A percentile compares a stretch with the other conserved stretches of the same genome.
These are phyloP conservation scores for Colletotrichum sansevieriae DNA, from an alignment of 2,329 filamentous ascomycete genomes.

Conservation along the genomic window DNA sequence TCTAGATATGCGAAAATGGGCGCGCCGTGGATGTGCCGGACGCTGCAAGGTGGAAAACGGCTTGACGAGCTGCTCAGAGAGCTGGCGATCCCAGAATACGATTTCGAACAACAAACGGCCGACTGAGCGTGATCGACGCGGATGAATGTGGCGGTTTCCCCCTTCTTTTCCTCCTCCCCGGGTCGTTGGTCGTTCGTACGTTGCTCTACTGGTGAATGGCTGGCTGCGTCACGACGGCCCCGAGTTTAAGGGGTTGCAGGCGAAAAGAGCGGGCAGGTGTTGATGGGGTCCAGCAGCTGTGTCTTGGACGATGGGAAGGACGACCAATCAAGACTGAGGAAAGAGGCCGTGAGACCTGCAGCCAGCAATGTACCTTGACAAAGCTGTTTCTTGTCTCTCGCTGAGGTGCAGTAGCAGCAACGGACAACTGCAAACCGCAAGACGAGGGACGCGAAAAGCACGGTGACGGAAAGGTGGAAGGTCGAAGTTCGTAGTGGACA, in stretches of 20 bases:
- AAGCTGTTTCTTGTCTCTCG: conserved; percentile 36
- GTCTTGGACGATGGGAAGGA: conserved; percentile 29
- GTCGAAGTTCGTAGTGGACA: conserved; percentile 11
- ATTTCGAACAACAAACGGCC: conserved; percentile 13
- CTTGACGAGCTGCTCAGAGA: conserved; percentile 8
- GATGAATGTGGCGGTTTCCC: background rate
- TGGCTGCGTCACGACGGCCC: conserved; percentile 21
- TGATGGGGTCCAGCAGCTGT: conserved; percentile 22
- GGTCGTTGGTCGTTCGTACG: conserved; percentile 2
- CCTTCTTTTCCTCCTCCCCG: conserved; percentile 36
- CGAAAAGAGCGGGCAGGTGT: background rate
- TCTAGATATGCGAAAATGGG: conserved; percentile 34
- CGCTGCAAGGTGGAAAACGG: conserved; percentile 28
- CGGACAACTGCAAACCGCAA: conserved; percentile 2
- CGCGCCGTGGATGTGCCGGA: conserved; percentile 14
- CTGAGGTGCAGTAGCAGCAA: conserved; percentile 37
- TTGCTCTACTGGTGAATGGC: background rate
- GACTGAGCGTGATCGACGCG: background rate
- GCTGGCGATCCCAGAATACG: conserved; percentile 17
- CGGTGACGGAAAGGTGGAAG: conserved; percentile 9
- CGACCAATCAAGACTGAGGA: conserved; percentile 27
- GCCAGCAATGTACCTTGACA: conserved; percentile 11
- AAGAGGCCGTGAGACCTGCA: conserved; percentile 31
- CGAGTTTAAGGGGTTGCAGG: conserved; percentile 39
- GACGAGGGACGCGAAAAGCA: conserved; percentile 1